phyloP scores from a whole-genome alignment of 768 basidiomycete genomes.

The Amanita polypyramis region DNA sequence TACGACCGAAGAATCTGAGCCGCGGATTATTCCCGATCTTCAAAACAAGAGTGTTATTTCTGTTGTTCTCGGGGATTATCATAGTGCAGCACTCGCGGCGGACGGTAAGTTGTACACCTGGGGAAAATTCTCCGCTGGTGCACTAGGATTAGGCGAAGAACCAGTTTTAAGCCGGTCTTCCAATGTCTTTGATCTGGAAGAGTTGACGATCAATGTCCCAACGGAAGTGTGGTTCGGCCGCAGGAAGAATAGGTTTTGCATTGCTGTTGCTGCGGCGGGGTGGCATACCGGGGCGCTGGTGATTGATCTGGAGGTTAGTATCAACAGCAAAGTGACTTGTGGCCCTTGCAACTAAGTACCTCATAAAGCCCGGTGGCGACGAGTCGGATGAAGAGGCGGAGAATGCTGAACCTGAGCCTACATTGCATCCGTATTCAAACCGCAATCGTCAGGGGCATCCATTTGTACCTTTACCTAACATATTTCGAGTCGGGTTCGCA shows the following conservation, averaged over 20 bases:
- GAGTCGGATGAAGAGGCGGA: slow-evolving; percentile 1
- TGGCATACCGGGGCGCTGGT: slow-evolving; percentile 92
- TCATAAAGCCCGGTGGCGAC: neutral
- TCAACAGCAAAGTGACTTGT: neutral
- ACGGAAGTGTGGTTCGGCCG: slow-evolving; percentile 67
- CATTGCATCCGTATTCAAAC: neutral
- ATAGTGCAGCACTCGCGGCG: slow-evolving; percentile 76
- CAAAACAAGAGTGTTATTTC: slow-evolving; percentile 77
- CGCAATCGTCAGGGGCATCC: neutral
- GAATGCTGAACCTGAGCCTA: neutral
- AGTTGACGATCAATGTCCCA: slow-evolving; percentile 45
- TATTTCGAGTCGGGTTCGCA: slow-evolving; percentile 4
- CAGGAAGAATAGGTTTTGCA: slow-evolving; percentile 59
- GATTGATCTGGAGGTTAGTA: slow-evolving; percentile 66
- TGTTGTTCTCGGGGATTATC: slow-evolving; percentile 88
- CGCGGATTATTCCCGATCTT: slow-evolving; percentile 59
- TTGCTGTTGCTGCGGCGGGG: slow-evolving; percentile 71
- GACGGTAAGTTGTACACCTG: slow-evolving; percentile 72
- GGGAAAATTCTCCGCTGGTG: slow-evolving; percentile 70
- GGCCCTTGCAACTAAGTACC: neutral
- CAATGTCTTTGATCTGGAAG: slow-evolving; percentile 17
- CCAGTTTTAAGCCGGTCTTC: neutral
- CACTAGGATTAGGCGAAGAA: slow-evolving; percentile 71
- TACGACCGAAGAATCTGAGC: slow-evolving; percentile 32
- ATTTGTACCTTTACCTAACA: slow-evolving; percentile 1